Evolutionary conservation across 345 rosid genomes (phyloP).

Genomic region (Limnanthes douglasii): DNA sequence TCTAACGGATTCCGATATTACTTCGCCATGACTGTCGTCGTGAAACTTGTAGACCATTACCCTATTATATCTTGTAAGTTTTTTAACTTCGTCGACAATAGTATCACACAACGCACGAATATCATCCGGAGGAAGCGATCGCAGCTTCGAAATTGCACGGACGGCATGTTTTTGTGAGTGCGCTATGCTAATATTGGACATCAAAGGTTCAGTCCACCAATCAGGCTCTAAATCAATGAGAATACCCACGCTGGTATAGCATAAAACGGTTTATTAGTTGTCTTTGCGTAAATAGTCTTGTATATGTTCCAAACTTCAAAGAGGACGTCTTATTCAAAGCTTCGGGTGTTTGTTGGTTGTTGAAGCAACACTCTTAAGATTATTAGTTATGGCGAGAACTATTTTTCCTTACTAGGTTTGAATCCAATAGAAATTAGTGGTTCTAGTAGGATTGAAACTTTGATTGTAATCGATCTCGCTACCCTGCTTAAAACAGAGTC

Average conservation of each 20-base stretch:
- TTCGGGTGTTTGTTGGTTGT: too few species aligned
- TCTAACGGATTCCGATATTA: constrained; percentile 69
- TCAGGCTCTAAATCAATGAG: constrained; percentile 89
- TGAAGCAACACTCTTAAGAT: too few species aligned
- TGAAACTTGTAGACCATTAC: constrained; percentile 86
- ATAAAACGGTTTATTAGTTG: constrained; percentile 43
- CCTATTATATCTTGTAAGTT: constrained; percentile 73
- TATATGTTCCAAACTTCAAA: too few species aligned
- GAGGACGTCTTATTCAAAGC: too few species aligned
- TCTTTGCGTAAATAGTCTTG: too few species aligned
- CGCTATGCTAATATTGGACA: constrained; percentile 63
- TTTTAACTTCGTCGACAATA: constrained; percentile 75
- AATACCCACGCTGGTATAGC: constrained; percentile 65
- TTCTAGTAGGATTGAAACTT: too few species aligned
- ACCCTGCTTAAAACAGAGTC: too few species aligned
- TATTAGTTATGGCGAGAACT: too few species aligned
- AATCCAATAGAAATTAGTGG: too few species aligned
- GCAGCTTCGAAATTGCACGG: constrained; percentile 67
- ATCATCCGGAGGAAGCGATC: constrained; percentile 71
- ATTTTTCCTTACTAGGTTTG: too few species aligned
- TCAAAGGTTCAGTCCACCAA: constrained; percentile 32
- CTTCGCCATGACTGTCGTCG: constrained; percentile 83
- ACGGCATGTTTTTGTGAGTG: constrained; percentile 85
- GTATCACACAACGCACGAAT: constrained; percentile 71
- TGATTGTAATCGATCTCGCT: too few species aligned